A percentile compares a stretch with the other conserved stretches of the same genome.
Conservation (phyloP, 148 eudicot genomes). For the Linanthus parryae region DNA sequence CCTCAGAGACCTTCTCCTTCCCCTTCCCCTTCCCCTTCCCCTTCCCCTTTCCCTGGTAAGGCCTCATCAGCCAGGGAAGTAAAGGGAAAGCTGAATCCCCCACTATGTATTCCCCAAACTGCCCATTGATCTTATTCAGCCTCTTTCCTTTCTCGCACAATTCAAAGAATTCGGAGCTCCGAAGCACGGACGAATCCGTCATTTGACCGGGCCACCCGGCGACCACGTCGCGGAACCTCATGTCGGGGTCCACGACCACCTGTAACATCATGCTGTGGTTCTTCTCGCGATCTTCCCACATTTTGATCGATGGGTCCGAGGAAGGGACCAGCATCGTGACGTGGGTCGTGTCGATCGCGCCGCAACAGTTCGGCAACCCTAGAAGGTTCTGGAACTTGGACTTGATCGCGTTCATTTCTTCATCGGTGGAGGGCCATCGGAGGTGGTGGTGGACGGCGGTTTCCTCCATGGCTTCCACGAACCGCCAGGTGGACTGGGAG, state of each 20-base stretch:
- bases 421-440: slow-evolving; percentile 66
- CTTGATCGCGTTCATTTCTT: slow-evolving; percentile 50
- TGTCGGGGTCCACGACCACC: slow-evolving; percentile 76
- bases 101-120: slow-evolving; percentile 76
- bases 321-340: slow-evolving; percentile 57
- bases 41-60: slow-evolving; percentile 48
- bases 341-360: slow-evolving; percentile 79
- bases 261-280: slow-evolving; percentile 87
- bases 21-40: too few relatives aligned
- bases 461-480: slow-evolving; percentile 7
- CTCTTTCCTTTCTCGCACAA: slow-evolving; percentile 62
- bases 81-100: slow-evolving; percentile 63
- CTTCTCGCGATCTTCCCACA: slow-evolving; percentile 59
- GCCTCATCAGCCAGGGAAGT: slow-evolving; percentile 78
- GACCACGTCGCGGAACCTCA: slow-evolving; percentile 70
- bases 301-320: slow-evolving; percentile 42
- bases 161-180: slow-evolving; percentile 47
- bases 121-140: too few relatives aligned
- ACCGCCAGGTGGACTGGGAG: slow-evolving; percentile 10
- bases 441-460: slow-evolving; percentile 76
- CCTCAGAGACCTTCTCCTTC: slow-evolving; percentile 29
- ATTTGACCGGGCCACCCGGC: slow-evolving; percentile 87
- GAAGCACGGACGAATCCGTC: slow-evolving; percentile 46
- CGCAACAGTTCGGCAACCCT: slow-evolving; percentile 88
- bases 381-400: slow-evolving; percentile 58